Evolutionary conservation across 495 filamentous ascomycete species (phyloP), one percentile per base, ranked within the genome.

Genomic region (Thozetella sp.): DNA sequence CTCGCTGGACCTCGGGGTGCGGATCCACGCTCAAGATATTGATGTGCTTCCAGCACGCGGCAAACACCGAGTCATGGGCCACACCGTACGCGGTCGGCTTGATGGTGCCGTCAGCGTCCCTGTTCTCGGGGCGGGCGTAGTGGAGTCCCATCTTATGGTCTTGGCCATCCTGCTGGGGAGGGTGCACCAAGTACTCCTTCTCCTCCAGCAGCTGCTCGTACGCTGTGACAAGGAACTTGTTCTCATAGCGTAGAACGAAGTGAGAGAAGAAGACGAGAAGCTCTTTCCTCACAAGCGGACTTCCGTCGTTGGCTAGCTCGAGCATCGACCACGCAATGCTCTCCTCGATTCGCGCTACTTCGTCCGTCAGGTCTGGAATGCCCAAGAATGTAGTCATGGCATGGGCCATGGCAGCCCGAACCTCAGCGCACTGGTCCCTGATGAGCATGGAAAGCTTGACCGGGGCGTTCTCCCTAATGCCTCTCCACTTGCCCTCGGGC

Each of bases 351-450:
- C 90, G 85, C 15, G 90, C 89, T 22, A 99, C 91, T 70, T 96
- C 92, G 48, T 93, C 88, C 0, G 95, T 97, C 59, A 97, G 78
- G 66, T 97, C 94, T 0, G 92, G 91, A 55, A 97, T 97, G 26
- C 93, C 93, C 34, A 99, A 74, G 78, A 99, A 97, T 24, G 88
- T 93, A 0, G 91, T 97, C 71, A 97, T 85, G 22, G 96, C 93
- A 69, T 97, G 91, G 24, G 96, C 80, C 83, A 96, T 93, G 19
- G 96, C 92, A 13, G 95, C 90, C 60, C 95, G 86, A 11, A 99
- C 96, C 75, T 99, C 95, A n/a, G 93, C 91, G 43, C 93, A 92
- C 22, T 87, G 86, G 67, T 99, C 95, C n/a, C 88, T 87, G 55
- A 89, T 90, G 25, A 97, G 82, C 51, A 87, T 86, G 43, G 89